Conservation (phyloP, 2,329 filamentous ascomycete genomes). For the Monilinia laxa region DNA sequence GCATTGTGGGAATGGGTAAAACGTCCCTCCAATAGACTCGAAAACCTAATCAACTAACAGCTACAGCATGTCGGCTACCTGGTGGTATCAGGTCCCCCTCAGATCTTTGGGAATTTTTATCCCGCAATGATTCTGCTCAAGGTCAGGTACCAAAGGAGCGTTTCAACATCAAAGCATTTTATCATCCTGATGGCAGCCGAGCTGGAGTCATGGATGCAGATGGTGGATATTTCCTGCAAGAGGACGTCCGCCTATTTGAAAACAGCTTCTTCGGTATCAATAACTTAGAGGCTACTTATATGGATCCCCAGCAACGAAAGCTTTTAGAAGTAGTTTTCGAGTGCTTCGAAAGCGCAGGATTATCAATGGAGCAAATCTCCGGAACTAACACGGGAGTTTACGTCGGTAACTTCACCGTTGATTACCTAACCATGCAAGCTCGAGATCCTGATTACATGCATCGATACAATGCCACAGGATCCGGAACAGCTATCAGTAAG, state of each 20-base stretch:
- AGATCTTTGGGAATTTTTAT: too few relatives aligned
- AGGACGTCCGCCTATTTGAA: constrained; percentile 33
- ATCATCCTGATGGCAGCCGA: not conserved
- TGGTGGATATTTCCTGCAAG: not conserved
- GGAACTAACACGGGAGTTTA: constrained; percentile 27
- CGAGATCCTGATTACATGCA: constrained; percentile 13
- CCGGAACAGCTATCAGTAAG: not conserved
- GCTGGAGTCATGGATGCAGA: not conserved
- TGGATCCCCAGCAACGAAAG: constrained; percentile 39
- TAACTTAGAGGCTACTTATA: constrained; percentile 25
- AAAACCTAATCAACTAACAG: too few relatives aligned
- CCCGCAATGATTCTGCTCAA: too few relatives aligned
- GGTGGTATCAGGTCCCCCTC: too few relatives aligned
- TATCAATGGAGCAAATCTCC: constrained; percentile 15
- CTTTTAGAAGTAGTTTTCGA: constrained; percentile 30
- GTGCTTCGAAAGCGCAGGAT: constrained; percentile 26
- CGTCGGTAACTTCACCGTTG: constrained; percentile 24
- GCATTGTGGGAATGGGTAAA: too few relatives aligned
- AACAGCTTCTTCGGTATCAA: constrained; percentile 41
- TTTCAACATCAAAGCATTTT: constrained; percentile 4
- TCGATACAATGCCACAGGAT: constrained; percentile 7
- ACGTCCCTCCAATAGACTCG: too few relatives aligned
- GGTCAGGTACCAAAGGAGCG: too few relatives aligned
- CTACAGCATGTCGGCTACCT: too few relatives aligned
- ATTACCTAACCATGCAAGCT: constrained; percentile 20